Conservation (phyloP, 139 green algal genomes). For the Asterochloris sp. region DNA sequence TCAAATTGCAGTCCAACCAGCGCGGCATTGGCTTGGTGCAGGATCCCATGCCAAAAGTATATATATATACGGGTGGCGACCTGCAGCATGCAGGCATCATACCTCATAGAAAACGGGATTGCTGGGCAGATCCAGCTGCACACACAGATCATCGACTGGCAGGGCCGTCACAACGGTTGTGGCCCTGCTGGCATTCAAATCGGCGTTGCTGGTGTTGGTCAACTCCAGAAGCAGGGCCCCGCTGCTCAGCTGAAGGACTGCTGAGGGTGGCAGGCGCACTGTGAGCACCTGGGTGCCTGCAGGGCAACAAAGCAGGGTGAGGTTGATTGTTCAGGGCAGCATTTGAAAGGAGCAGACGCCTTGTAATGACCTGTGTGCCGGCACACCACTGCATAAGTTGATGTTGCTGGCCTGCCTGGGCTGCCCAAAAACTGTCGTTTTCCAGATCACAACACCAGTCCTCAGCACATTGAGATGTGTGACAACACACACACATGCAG, state of each 20-base stretch:
- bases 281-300: background rate
- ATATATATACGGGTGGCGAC: background rate
- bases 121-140: background rate
- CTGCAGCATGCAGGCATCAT: background rate
- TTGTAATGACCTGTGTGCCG: background rate
- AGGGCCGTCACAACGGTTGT: conserved; percentile 1
- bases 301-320: background rate
- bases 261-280: background rate
- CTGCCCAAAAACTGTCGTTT: conserved; percentile 1
- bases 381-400: background rate
- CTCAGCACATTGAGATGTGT: too few relatives aligned
- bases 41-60: background rate
- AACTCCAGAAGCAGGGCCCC: conserved; percentile 10
- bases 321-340: background rate
- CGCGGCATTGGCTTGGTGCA: too few relatives aligned
- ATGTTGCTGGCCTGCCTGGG: background rate
- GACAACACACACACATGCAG: too few relatives aligned
- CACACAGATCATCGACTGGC: background rate
- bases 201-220: conserved; percentile 15
- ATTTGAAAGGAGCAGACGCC: background rate
- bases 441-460: background rate
- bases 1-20: too few relatives aligned
- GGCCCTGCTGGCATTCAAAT: background rate
- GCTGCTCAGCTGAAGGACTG: background rate
- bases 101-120: conserved; percentile 22